Evolutionary conservation across 1,284 basidiomycete genomes (phyloP).

Genomic region (Pseudozyma thailandica): DNA sequence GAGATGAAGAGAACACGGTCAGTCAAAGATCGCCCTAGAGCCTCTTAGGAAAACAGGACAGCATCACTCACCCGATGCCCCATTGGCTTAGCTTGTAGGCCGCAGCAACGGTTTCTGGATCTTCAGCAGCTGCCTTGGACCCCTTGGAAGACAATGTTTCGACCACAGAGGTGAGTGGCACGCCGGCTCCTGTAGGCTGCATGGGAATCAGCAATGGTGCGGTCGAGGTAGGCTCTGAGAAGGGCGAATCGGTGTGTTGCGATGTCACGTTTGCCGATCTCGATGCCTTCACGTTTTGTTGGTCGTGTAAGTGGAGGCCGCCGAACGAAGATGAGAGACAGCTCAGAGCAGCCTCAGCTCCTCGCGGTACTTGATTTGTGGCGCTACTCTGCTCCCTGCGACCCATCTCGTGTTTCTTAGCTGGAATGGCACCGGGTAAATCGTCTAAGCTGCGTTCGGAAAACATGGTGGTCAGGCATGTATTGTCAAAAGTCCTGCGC

Average conservation of each 20-base stretch:
- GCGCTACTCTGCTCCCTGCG: too few relatives aligned
- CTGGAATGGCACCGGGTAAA: background rate
- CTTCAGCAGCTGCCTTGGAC: slow-evolving; percentile 45
- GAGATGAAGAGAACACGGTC: background rate
- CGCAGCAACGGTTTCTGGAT: slow-evolving; percentile 41
- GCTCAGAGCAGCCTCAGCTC: slow-evolving; percentile 1
- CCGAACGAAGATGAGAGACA: slow-evolving; percentile 17
- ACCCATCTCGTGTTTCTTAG: background rate
- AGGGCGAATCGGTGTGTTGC: slow-evolving; percentile 9
- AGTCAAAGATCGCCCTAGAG: background rate
- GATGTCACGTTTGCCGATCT: slow-evolving; percentile 6
- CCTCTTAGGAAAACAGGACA: background rate
- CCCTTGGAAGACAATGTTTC: slow-evolving; percentile 40
- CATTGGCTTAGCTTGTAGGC: slow-evolving; percentile 43
- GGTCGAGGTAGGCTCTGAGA: slow-evolving; percentile 9
- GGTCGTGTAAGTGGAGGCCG: slow-evolving; percentile 8
- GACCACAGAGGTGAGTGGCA: slow-evolving; percentile 41
- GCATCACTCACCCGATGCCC: slow-evolving; percentile 41
- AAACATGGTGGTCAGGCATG: slow-evolving; percentile 13
- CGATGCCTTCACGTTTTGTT: slow-evolving; percentile 4
- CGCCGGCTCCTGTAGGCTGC: slow-evolving; percentile 43
- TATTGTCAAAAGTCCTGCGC: slow-evolving; percentile 16
- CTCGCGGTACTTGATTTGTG: too few relatives aligned
- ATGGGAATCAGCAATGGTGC: slow-evolving; percentile 41
- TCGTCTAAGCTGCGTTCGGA: slow-evolving; percentile 12